Evolutionary conservation across 1,284 basidiomycete genomes (phyloP), one percentile per base, ranked within the genome.

Genomic region (Porogramme epimiltina): DNA sequence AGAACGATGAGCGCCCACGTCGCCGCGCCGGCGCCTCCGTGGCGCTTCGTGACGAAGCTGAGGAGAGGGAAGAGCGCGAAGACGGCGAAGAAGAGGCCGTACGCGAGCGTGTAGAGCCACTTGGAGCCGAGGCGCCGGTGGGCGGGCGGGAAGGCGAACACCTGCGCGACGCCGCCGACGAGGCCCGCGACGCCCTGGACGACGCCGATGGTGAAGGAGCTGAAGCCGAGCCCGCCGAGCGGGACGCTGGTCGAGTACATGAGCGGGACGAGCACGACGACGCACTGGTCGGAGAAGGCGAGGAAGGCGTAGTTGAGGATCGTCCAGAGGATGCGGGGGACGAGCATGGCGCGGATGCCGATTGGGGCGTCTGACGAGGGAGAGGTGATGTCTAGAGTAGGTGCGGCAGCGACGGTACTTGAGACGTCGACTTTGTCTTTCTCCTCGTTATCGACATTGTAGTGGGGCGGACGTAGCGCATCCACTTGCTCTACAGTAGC

Each of bases 261-360:
- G 39, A 89, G 66, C 4, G 87, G 86, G 10, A 81, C 73, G 22
- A 89, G 73, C 8, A 79, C 79, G 22, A 48, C 38, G 25, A 49
- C 78, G 73, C 60, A 78, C 73, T 15, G 79, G 65, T 49, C 88
- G 81, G 47, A 86, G 83, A 43, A 85, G 69, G 31, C 87, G 70
- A n/a, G 77, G 77, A 20, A 88, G 71, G 33, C 82, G 63, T 87
- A 89, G 62, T 86, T 88, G 31, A 70, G 67, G 4, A 80, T 77
- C 1, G 85, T 77, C 51, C 83, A 67, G 42, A 85, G 65, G 13
- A 89, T 82, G 3, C 70, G 75, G 8, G 65, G 61, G 4, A 65
- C 66, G 34, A 73, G 58, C 26, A 72, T 59, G 8, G 59, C 51
- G 22, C 53, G 52, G 15, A 61, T 47, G 16, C 43, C 28, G 36